phyloP scores from a whole-genome alignment of 257 asterid species.

The Nyctanthes arbortristis region DNA sequence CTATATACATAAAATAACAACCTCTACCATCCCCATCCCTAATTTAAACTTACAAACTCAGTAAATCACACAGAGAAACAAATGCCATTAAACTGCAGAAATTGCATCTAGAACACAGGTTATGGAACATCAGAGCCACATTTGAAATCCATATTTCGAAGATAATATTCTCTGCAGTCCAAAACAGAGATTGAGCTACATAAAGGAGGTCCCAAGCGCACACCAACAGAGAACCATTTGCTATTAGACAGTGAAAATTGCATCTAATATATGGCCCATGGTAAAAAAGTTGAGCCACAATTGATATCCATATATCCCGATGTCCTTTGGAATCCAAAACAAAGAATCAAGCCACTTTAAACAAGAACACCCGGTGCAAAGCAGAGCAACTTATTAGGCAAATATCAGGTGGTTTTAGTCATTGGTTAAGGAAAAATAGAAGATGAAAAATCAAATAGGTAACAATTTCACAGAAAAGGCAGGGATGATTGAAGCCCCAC shows the following conservation, averaged over 20 bases:
- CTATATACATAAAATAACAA: too few species aligned
- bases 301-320: neutral
- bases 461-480: neutral
- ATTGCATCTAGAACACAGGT: too few species aligned
- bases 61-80: too few species aligned
- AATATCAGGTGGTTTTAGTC: neutral
- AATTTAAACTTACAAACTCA: too few species aligned
- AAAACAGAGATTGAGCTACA: neutral
- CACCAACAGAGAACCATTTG: too few species aligned
- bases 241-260: too few species aligned
- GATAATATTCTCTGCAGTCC: neutral
- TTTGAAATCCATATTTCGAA: neutral
- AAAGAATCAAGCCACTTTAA: neutral
- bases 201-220: too few species aligned
- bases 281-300: too few species aligned
- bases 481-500: neutral
- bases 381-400: neutral
- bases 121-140: too few species aligned
- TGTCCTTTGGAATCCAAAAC: neutral
- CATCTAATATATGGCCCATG: too few species aligned
- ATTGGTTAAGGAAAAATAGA: slow-evolving; percentile 2
- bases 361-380: neutral
- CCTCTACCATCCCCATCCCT: too few species aligned
- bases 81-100: too few species aligned
- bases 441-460: neutral